Evolutionary conservation across 768 basidiomycete genomes (phyloP).

Genomic region (Serendipita sp.): DNA sequence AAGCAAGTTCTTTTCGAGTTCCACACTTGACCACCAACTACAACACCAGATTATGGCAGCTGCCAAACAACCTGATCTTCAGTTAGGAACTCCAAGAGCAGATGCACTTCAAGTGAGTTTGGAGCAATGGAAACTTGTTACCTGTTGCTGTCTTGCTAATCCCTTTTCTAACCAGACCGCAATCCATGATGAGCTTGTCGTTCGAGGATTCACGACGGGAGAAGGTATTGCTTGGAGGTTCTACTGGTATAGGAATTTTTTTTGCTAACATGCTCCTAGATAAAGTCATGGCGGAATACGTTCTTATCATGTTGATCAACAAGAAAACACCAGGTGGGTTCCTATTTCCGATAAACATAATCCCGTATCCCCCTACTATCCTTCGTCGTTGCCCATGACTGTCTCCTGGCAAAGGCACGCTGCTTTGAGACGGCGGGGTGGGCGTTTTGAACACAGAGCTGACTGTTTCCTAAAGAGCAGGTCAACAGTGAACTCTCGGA

Average conservation of each 20-base stretch:
- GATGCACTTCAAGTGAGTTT: constrained; percentile 44
- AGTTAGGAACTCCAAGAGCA: constrained; percentile 61
- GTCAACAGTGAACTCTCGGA: constrained; percentile 81
- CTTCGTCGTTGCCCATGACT: not conserved
- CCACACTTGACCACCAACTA: not conserved
- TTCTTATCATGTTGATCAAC: constrained; percentile 90
- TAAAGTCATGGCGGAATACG: constrained; percentile 86
- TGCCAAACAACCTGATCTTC: constrained; percentile 1
- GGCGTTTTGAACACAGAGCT: not conserved
- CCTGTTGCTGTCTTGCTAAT: not conserved
- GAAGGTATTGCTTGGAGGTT: constrained; percentile 31
- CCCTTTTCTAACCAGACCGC: constrained; percentile 34
- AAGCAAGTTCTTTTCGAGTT: not conserved
- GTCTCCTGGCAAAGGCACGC: constrained; percentile 6
- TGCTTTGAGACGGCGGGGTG: not conserved
- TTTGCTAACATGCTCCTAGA: constrained; percentile 23
- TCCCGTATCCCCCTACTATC: not conserved
- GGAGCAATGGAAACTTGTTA: not conserved
- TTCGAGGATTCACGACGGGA: constrained; percentile 56
- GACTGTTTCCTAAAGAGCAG: constrained; percentile 36
- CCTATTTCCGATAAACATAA: not conserved
- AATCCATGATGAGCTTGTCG: constrained; percentile 67
- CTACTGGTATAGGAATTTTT: constrained; percentile 6
- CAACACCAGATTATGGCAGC: not conserved
- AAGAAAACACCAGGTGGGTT: constrained; percentile 38